A percentile compares a stretch with the other conserved stretches of the same genome.
Conservation (phyloP, 192 early-diverging fungal genomes). For the Backusella tarrabulga region DNA sequence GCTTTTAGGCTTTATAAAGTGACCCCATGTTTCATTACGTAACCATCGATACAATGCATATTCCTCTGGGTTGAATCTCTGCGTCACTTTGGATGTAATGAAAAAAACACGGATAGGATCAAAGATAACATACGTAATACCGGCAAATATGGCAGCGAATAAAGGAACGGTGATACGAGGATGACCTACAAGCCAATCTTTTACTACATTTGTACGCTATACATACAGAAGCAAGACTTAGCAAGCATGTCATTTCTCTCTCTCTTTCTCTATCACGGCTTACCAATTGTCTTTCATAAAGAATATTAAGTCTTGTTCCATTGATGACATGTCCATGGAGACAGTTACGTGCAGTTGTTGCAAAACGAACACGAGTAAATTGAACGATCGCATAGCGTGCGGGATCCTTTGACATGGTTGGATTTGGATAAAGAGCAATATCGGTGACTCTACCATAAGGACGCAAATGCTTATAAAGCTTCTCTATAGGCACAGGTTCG, state of each 20-base stretch:
- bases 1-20: constrained; percentile 22
- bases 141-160: constrained; percentile 72
- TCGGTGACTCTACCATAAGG: constrained; percentile 81
- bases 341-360: constrained; percentile 91
- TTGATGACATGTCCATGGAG: constrained; percentile 77
- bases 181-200: constrained; percentile 71
- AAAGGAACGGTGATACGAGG: constrained; percentile 79
- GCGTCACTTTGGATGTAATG: constrained; percentile 81
- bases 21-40: constrained; percentile 54
- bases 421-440: constrained; percentile 61
- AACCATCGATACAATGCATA: constrained; percentile 60
- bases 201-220: constrained; percentile 54
- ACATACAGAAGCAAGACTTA: neutral
- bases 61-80: constrained; percentile 70
- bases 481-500: constrained; percentile 55
- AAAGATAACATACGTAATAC: constrained; percentile 81
- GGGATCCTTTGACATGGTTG: constrained; percentile 65
- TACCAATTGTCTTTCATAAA: constrained; percentile 59
- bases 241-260: neutral
- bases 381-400: constrained; percentile 80
- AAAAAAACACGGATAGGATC: constrained; percentile 91
- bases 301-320: constrained; percentile 58
- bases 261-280: neutral
- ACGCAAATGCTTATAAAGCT: constrained; percentile 72
- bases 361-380: constrained; percentile 72